A percentile compares a stretch with the other conserved stretches of the same genome.
Evolutionary conservation across 2,329 filamentous ascomycete genomes (phyloP).

Genomic region (Hymenoscyphus scutula): DNA sequence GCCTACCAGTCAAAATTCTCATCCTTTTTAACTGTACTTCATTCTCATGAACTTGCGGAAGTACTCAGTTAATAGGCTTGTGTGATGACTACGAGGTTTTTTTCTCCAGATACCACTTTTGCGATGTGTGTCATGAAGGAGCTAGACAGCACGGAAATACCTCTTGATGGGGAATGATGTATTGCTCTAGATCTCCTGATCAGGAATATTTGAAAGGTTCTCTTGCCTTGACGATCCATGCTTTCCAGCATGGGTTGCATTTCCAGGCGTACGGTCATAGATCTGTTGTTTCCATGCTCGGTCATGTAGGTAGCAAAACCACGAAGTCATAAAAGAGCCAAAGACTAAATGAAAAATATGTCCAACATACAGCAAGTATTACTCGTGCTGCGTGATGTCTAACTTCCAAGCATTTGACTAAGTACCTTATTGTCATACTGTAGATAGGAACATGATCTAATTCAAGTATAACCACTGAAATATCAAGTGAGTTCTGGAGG

Average conservation of each 20-base stretch:
- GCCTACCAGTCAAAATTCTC: not conserved
- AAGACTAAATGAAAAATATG: constrained; percentile 9
- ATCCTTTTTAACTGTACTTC: not conserved
- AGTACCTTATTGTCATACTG: not conserved
- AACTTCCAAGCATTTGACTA: not conserved
- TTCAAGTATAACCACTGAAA: too few species aligned
- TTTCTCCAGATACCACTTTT: constrained; percentile 28
- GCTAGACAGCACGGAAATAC: constrained; percentile 15
- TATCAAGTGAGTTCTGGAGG: too few species aligned
- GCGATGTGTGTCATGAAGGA: constrained; percentile 19
- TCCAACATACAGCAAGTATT: not conserved
- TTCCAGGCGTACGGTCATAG: constrained; percentile 25
- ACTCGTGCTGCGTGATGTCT: not conserved
- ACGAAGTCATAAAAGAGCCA: not conserved
- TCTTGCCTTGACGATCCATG: constrained; percentile 16
- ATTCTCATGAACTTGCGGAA: not conserved
- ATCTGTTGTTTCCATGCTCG: constrained; percentile 15
- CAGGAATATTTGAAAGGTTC: constrained; percentile 17
- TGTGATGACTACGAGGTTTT: constrained; percentile 7
- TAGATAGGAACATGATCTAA: not conserved
- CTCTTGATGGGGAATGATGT: constrained; percentile 13
- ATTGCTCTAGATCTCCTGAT: constrained; percentile 12
- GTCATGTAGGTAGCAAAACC: constrained; percentile 6
- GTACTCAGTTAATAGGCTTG: constrained; percentile 12
- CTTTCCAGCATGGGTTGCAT: constrained; percentile 26